Evolutionary conservation across 1,139 yeast genomes (phyloP), one percentile per base, ranked within the genome.

Genomic region (Pichia sp.): DNA sequence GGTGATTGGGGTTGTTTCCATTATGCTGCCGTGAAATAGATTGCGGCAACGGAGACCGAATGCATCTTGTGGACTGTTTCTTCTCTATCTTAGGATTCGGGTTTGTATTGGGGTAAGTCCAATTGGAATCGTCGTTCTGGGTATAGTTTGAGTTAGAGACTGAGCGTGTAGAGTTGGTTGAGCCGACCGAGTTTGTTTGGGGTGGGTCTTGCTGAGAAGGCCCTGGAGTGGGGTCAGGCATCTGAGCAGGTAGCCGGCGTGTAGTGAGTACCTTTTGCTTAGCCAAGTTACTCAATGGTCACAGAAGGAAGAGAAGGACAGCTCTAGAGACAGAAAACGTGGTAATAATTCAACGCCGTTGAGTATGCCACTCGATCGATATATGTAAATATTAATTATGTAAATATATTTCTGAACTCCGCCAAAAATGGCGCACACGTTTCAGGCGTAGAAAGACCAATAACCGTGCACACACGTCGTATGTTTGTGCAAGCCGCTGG

Each of bases 21-120:
- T 42, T 42, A 44, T 60, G 65, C 34, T 62, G 66, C 40, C 62
- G 60, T 10, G 58, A 56, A 29, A 64, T 48, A 1, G 54, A 49
- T 31, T 60, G 59, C 1, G 66, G 66, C 19, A 64, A 45, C 4
- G 65, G 66, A 2, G 68, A 59, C 47, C 69, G 52, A 19, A 67
- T 58, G 8, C 63, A 57, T 30, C 65, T 53, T 1, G 50, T 43
- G 4, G 62, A 53, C 16, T 45, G 50, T 42, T 57, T 56, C 42
- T 42, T 51, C 34, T 57, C 56, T 4, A 54, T 45, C 36, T 29
- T 26, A 23, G 26, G 26, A 23, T 23, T 23, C 11, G 45, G 45
- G n/a, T 30, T 34, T 8, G 44, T 5, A 5, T 34, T 29, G 3
- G 41, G 13, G 16, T 6, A 36, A 13, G 36, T 10, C 13, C 13